Percentiles rank a stretch among this genome's conserved stretches.
Conservation (phyloP, 345 rosid genomes). For the Ceriops decandra region DNA sequence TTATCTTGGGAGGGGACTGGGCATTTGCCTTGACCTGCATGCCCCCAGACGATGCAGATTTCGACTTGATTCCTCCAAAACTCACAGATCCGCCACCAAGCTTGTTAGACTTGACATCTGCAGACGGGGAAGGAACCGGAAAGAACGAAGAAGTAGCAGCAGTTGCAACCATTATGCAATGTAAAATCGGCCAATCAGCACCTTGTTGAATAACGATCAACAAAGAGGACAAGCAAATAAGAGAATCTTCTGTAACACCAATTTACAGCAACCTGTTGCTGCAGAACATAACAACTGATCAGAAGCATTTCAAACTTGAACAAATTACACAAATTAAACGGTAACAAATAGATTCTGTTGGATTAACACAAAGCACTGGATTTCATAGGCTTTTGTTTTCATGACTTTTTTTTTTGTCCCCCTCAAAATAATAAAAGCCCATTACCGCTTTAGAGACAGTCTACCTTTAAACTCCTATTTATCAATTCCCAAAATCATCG, state of each 20-base stretch:
- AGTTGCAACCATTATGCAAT: constrained; percentile 61
- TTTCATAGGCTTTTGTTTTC: no score
- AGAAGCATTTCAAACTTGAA: background rate
- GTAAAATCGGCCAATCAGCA: constrained; percentile 4
- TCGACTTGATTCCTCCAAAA: constrained; percentile 41
- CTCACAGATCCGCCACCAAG: constrained; percentile 39
- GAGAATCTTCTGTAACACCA: background rate
- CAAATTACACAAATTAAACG: background rate
- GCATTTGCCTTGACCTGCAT: constrained; percentile 85
- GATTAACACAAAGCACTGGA: no score
- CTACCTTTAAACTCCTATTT: no score
- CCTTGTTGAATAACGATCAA: background rate
- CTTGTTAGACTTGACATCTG: constrained; percentile 53
- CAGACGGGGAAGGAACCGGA: constrained; percentile 47
- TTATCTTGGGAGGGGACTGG: constrained; percentile 83
- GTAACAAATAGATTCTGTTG: background rate
- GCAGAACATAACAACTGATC: constrained; percentile 1
- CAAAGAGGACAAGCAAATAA: background rate
- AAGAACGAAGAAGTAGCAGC: constrained; percentile 75
- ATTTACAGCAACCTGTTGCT: constrained; percentile 2
- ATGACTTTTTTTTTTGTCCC: no score
- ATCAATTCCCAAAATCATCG: no score
- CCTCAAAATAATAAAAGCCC: no score
- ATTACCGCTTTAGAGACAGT: no score
- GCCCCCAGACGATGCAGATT: constrained; percentile 45